Conservation (phyloP, 768 basidiomycete genomes). For the Phlegmacium glaucopus region DNA sequence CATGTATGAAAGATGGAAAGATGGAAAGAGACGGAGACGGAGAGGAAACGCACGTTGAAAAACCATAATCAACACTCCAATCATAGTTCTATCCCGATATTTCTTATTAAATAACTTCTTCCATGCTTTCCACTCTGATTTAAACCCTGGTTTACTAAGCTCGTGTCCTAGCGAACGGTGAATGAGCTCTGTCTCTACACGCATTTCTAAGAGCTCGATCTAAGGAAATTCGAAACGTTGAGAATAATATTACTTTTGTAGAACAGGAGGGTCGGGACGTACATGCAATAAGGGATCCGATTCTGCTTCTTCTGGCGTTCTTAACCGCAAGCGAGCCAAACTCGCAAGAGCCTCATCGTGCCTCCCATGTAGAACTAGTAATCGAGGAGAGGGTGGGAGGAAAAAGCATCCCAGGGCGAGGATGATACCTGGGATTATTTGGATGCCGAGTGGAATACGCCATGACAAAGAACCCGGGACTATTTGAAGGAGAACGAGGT, state of each 20-base stretch:
- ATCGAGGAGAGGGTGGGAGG: constrained; percentile 60
- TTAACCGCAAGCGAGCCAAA: constrained; percentile 53
- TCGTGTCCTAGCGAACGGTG: constrained; percentile 28
- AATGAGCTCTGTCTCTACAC: constrained; percentile 57
- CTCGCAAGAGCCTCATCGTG: constrained; percentile 55
- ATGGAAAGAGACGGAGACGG: too few relatives aligned
- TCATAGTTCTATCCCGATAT: constrained; percentile 59
- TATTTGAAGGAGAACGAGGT: constrained; percentile 18
- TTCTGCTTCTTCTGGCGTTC: constrained; percentile 41
- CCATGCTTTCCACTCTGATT: constrained; percentile 48
- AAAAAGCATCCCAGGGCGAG: constrained; percentile 60
- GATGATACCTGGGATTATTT: constrained; percentile 64
- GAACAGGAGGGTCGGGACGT: background rate
- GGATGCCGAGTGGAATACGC: constrained; percentile 74
- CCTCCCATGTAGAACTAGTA: constrained; percentile 53
- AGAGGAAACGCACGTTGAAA: constrained; percentile 66
- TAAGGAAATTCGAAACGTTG: constrained; percentile 18
- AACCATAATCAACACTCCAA: constrained; percentile 75
- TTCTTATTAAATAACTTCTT: constrained; percentile 47
- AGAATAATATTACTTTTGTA: too few relatives aligned
- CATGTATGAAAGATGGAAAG: background rate
- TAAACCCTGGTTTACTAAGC: constrained; percentile 6
- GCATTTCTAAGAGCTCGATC: constrained; percentile 79
- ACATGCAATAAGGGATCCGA: constrained; percentile 47
- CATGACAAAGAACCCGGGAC: constrained; percentile 67